These are phyloP conservation scores for Lathyrus aphaca DNA, from an alignment of 306 rosid species.

Conservation along the genomic window DNA sequence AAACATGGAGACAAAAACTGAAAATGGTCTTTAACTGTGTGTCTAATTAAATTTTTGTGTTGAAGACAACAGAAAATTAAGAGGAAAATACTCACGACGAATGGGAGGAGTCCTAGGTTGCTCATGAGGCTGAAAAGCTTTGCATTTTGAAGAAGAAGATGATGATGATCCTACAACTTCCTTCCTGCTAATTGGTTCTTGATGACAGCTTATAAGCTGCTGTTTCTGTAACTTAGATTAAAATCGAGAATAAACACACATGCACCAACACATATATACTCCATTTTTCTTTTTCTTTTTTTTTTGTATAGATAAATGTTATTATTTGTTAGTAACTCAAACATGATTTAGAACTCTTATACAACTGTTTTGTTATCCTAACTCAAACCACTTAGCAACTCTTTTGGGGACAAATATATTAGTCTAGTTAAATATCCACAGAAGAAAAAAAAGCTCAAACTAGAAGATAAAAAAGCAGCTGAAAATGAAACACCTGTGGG, in stretches of 20 bases:
- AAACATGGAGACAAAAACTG: background rate
- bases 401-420: too few relatives aligned
- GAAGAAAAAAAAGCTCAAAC: too few relatives aligned
- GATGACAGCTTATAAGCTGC: slow-evolving; percentile 54
- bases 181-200: slow-evolving; percentile 55
- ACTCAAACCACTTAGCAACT: too few relatives aligned
- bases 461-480: background rate
- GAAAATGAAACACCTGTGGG: slow-evolving; percentile 52
- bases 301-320: too few relatives aligned
- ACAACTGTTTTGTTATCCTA: too few relatives aligned
- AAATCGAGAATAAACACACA: background rate
- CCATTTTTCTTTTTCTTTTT: too few relatives aligned
- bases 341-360: too few relatives aligned
- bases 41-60: background rate
- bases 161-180: slow-evolving; percentile 44
- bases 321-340: too few relatives aligned
- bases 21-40: background rate
- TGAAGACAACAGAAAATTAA: background rate
- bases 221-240: slow-evolving; percentile 53
- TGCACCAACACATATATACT: too few relatives aligned
- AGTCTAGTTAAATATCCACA: too few relatives aligned
- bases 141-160: slow-evolving; percentile 72
- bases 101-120: slow-evolving; percentile 83
- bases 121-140: slow-evolving; percentile 59
- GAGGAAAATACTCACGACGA: slow-evolving; percentile 67